Evolutionary conservation across 352 stramenopile genomes (phyloP).

Genomic region (Lagenidium giganteum): DNA sequence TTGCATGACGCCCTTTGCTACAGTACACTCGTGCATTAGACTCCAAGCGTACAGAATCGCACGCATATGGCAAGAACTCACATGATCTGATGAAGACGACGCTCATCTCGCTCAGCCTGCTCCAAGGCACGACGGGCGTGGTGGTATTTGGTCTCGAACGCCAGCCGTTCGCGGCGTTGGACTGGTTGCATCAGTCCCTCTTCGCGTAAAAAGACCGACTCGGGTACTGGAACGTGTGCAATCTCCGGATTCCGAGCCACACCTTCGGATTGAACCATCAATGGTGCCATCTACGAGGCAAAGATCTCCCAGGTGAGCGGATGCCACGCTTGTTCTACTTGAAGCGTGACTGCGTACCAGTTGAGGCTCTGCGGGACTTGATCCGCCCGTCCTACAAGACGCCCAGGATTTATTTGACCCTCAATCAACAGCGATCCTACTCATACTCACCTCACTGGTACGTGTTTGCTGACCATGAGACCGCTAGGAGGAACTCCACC

Average conservation of each 20-base stretch:
- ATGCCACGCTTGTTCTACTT: not conserved
- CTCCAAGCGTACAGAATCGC: not conserved
- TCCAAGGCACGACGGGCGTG: constrained; percentile 43
- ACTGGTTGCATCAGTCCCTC: constrained; percentile 58
- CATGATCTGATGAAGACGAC: constrained; percentile 70
- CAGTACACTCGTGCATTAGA: not conserved
- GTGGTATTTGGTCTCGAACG: constrained; percentile 59
- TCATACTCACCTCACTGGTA: constrained; percentile 8
- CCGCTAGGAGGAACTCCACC: constrained; percentile 7
- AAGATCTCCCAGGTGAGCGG: constrained; percentile 5
- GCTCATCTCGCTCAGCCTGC: constrained; percentile 52
- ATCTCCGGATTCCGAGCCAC: constrained; percentile 42
- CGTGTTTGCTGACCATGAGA: constrained; percentile 15
- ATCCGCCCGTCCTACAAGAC: no score
- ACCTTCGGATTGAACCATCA: constrained; percentile 45
- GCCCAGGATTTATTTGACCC: not conserved
- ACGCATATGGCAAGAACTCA: constrained; percentile 12
- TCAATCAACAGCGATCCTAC: no score
- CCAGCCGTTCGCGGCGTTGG: constrained; percentile 58
- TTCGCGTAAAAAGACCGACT: constrained; percentile 57
- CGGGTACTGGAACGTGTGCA: constrained; percentile 31
- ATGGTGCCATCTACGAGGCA: constrained; percentile 23
- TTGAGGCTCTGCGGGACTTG: no score
- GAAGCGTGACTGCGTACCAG: not conserved
- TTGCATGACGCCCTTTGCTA: constrained; percentile 47